Evolutionary conservation across 2,329 filamentous ascomycete species (phyloP), one percentile per base, ranked within the genome.

Genomic region (Fusarium compactum): DNA sequence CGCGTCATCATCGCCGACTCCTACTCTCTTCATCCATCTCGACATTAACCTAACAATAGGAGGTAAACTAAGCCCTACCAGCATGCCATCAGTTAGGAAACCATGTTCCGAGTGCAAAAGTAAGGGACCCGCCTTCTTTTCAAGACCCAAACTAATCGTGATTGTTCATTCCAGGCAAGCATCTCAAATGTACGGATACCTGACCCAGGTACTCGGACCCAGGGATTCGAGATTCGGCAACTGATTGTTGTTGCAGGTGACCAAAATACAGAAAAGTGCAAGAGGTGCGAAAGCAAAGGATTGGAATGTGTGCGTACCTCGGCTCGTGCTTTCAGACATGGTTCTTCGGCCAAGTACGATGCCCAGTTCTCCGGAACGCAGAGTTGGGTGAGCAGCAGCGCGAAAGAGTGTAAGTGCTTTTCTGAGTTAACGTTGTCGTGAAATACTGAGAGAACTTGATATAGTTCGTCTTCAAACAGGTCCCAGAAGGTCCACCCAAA

Each of bases 261-360:
- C 5, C 61, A 72, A 5, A 43, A 53, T 5, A 12, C 30, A 3
- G 24, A 58, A 0, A 40, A 38, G 8, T 74, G 71, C 9, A 40
- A 18, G 6, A 43, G 71, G 14, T 74, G 71, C 15, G 24, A 38
- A 5, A 56, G 12, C 0, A 74, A 57, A n/a, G 63, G 71, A 0
- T 7, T 74, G 5, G 58, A 69, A 2, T 74, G 71, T 12, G 24
- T 71, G 4, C 69, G 71, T 5, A 1, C 9, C 27, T 6, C 59
- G 41, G 5, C 41, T 8, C 57, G 67, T 1, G 57, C 46, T 5
- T 74, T 74, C 29, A 62, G 67, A 14, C 51, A 74, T 30, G 71
- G 71, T 3, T 74, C 71, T 0, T 74, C 71, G 0, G 71, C 71
- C n/a, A 74, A 72, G 20, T 74, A 74, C 22, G 71, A 74, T 5